phyloP scores from a whole-genome alignment of 306 rosid genomes.

The Canavalia ensiformis region DNA sequence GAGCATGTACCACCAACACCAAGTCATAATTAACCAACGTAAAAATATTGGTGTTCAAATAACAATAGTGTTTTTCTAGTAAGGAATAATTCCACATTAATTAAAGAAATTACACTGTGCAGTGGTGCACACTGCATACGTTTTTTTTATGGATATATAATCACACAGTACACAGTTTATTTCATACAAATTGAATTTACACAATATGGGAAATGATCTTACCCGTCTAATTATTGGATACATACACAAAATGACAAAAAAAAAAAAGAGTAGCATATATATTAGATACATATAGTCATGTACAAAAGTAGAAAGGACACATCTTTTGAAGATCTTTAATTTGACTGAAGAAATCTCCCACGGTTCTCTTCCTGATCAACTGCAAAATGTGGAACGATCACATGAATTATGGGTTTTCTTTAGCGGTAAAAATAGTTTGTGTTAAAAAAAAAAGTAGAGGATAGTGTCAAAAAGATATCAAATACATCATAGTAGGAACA shows the following conservation, averaged over 20 bases:
- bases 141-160: background rate
- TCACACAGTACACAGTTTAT: background rate
- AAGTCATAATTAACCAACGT: conserved; percentile 2
- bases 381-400: conserved; percentile 57
- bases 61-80: background rate
- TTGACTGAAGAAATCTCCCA: conserved; percentile 80
- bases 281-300: conserved; percentile 7
- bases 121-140: background rate
- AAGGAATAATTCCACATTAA: conserved; percentile 11
- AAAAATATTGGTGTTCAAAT: background rate
- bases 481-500: background rate
- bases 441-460: background rate
- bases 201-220: conserved; percentile 40
- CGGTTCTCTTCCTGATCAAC: conserved; percentile 68
- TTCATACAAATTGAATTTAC: conserved; percentile 46
- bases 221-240: conserved; percentile 39
- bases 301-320: conserved; percentile 27
- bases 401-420: conserved; percentile 33
- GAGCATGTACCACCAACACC: background rate
- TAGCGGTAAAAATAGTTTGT: conserved; percentile 12
- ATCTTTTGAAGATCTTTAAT: conserved; percentile 46
- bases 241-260: conserved; percentile 28
- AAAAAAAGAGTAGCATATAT: background rate
- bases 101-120: background rate
- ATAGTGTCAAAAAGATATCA: conserved; percentile 6